A percentile compares a stretch with the other conserved stretches of the same genome.
phyloP scores from a whole-genome alignment of 345 rosid species.

The Citrus reticulata region DNA sequence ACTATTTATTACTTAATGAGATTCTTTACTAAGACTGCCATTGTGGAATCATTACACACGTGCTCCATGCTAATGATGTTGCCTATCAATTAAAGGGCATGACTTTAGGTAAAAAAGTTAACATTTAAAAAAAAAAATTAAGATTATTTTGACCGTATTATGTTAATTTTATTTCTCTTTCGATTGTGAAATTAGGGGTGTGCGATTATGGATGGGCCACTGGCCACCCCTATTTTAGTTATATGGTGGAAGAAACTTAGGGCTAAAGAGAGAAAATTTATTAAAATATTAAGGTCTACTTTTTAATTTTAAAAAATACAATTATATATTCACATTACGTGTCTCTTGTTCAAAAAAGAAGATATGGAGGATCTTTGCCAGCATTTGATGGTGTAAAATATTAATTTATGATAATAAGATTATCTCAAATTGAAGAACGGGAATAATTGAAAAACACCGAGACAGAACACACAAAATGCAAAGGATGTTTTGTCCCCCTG shows the following conservation, averaged over 20 bases:
- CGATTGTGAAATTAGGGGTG: neutral
- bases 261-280: no score
- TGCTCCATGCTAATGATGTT: conserved; percentile 34
- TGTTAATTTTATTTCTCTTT: neutral
- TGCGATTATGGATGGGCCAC: neutral
- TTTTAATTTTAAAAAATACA: neutral
- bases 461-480: neutral
- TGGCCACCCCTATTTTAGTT: neutral
- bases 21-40: conserved; percentile 3
- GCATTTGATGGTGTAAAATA: neutral
- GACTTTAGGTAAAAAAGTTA: conserved; percentile 3
- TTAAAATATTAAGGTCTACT: no score
- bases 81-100: conserved; percentile 17
- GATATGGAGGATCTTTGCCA: neutral
- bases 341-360: neutral
- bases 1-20: neutral
- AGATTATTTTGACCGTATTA: conserved; percentile 12
- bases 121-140: neutral
- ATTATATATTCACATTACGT: neutral
- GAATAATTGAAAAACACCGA: neutral
- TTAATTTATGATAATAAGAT: no score
- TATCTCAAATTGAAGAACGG: neutral
- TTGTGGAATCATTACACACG: conserved; percentile 52
- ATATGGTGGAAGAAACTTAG: neutral
- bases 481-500: neutral